Evolutionary conservation across 164 flowering plant genomes (phyloP).

Genomic region (Annona squamosa): DNA sequence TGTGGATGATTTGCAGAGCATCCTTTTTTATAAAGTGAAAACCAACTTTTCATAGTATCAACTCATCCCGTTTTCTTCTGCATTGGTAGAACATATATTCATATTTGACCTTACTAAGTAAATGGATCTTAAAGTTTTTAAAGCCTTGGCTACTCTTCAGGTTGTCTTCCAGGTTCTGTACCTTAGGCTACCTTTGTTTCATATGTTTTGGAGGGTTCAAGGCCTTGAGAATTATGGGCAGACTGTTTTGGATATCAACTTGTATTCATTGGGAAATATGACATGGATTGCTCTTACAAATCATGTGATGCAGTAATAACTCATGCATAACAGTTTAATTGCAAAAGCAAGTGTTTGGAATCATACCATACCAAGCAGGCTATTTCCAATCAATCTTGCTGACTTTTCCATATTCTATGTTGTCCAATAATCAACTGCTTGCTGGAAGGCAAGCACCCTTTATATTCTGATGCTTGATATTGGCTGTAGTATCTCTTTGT

Average conservation of each 20-base stretch:
- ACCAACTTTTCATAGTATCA: not conserved
- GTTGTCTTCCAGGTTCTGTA: not conserved
- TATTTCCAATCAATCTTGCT: too few species aligned
- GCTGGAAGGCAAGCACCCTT: too few species aligned
- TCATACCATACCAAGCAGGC: too few species aligned
- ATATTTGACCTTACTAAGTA: not conserved
- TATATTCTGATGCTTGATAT: too few species aligned
- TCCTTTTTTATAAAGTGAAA: not conserved
- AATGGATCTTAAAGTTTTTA: not conserved
- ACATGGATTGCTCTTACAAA: too few species aligned
- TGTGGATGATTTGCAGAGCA: not conserved
- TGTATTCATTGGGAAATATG: not conserved
- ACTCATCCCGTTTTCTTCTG: not conserved
- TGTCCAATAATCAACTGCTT: too few species aligned
- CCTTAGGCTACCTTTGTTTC: not conserved
- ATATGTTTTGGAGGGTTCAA: not conserved
- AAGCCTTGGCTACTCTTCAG: not conserved
- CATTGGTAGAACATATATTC: not conserved
- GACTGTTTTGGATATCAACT: not conserved
- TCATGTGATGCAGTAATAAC: not conserved
- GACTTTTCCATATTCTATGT: too few species aligned
- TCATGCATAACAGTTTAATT: not conserved
- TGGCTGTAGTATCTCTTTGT: too few species aligned
- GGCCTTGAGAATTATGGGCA: not conserved
- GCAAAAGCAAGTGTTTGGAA: not conserved